These are phyloP conservation scores for Fusarium citri DNA, from an alignment of 2,329 filamentous ascomycete species.

Conservation along the genomic window DNA sequence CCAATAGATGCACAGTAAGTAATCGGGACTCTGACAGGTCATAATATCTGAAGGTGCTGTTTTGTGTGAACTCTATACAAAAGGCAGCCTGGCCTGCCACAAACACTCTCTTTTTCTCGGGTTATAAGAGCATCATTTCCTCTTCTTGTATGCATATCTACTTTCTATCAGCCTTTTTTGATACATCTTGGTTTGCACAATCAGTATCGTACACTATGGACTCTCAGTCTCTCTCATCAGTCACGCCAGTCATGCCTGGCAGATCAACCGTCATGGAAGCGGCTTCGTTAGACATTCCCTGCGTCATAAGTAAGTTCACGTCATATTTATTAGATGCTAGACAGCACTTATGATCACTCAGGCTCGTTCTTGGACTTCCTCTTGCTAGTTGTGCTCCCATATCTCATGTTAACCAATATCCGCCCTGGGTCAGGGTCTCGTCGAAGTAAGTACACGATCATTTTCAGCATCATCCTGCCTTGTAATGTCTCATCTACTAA, in stretches of 20 bases:
- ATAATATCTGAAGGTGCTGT: not conserved
- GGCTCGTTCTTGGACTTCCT: not conserved
- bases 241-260: not conserved
- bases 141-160: not conserved
- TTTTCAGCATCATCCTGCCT: not conserved
- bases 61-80: not conserved
- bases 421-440: not conserved
- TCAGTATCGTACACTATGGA: not conserved
- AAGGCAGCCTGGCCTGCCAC: not conserved
- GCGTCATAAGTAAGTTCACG: not conserved
- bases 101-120: not conserved
- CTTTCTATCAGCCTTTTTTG: accelerated
- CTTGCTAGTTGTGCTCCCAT: not conserved
- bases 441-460: not conserved
- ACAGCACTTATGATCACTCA: not conserved
- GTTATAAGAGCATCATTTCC: not conserved
- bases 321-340: not conserved
- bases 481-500: not conserved
- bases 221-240: not conserved
- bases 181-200: not conserved
- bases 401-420: not conserved
- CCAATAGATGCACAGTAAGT: not conserved
- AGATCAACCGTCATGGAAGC: conserved; percentile 1
- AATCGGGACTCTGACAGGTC: not conserved
- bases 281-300: not conserved